phyloP scores from a whole-genome alignment of 2,329 filamentous ascomycete species.

The Beauveria medogensis region DNA sequence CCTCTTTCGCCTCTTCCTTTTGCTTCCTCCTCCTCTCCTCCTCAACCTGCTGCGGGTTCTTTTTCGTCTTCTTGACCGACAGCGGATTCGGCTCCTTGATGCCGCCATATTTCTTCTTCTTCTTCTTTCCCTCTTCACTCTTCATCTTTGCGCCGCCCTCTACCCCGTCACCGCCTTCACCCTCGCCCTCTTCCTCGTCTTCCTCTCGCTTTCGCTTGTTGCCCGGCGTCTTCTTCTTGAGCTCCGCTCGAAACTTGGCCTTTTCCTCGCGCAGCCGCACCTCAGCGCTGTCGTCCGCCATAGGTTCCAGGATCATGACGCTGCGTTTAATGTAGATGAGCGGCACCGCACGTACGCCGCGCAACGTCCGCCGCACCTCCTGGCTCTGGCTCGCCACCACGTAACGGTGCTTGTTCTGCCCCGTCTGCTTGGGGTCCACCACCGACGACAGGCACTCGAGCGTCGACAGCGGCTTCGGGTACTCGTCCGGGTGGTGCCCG shows the following conservation, averaged over 20 bases:
- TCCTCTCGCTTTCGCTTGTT: constrained; percentile 42
- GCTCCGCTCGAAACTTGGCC: constrained; percentile 63
- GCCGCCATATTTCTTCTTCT: constrained; percentile 51
- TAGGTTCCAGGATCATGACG: constrained; percentile 65
- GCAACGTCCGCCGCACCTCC: constrained; percentile 54
- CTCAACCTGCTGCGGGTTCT: constrained; percentile 23
- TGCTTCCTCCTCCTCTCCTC: constrained; percentile 17
- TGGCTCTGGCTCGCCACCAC: constrained; percentile 67
- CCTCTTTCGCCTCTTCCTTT: constrained; percentile 15
- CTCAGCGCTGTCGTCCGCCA: constrained; percentile 59
- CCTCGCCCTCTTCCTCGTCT: constrained; percentile 23
- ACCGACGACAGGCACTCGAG: constrained; percentile 65
- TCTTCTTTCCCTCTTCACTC: constrained; percentile 37
- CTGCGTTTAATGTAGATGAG: constrained; percentile 71
- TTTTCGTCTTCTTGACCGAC: constrained; percentile 62
- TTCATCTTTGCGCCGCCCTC: constrained; percentile 17
- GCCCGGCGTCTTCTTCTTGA: constrained; percentile 44
- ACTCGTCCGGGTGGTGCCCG: constrained; percentile 65
- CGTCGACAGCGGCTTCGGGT: constrained; percentile 61
- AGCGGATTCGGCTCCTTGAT: constrained; percentile 65
- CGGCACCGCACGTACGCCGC: constrained; percentile 63
- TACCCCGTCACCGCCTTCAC: constrained; percentile 33
- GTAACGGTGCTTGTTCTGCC: constrained; percentile 71
- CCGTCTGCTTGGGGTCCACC: constrained; percentile 66
- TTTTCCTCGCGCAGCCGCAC: constrained; percentile 61